Evolutionary conservation across 2,329 filamentous ascomycete genomes (phyloP), one percentile per base, ranked within the genome.

Genomic region (Davidsoniella neocaledoniae): DNA sequence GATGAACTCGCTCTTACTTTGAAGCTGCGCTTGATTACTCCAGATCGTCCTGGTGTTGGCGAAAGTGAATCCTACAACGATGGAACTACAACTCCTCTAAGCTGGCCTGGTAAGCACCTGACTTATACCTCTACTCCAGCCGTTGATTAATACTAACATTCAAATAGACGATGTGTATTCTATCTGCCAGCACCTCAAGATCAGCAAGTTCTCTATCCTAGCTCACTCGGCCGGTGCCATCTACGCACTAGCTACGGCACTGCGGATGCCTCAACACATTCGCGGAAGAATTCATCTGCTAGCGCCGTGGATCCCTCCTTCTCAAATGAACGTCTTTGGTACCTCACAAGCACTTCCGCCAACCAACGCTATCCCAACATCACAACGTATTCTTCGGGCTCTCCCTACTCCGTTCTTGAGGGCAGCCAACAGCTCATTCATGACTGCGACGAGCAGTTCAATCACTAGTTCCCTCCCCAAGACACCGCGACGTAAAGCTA

Each of bases 191-290:
- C 72, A 83, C 12, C 72, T 98, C 42, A 88, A 86, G 57, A 93
- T 98, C 55, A 91, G 82, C 9, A 94, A 94, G 57, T 98, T 98
- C 61, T 96, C 90, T 5, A 84, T 98, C 17, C 73, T 98, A 1
- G 91, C 91, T 2, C 91, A 98, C 63, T 96, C 90, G 0, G 91
- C 91, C 1, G 91, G 91, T 14, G 90, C 91, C n/a, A 94, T 98
- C 48, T 98, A 98, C 61, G 91, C 91, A 2, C 74, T 98, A 16
- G 91, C 91, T 0, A 96, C 91, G 0, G 91, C 91, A 0, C 71
- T 98, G 42, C 84, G 91, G 42, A 94, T 98, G 76, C 91, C 91
- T 3, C 88, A 95, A 58, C 86, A 95, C 60, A 93, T 98, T 54
- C 82, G 88, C 5, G 91, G 91, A 17, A 82, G 86, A 48, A 91